phyloP scores from a whole-genome alignment of 805 yeast genomes.

The Saccharomycopsis lassenensis region DNA sequence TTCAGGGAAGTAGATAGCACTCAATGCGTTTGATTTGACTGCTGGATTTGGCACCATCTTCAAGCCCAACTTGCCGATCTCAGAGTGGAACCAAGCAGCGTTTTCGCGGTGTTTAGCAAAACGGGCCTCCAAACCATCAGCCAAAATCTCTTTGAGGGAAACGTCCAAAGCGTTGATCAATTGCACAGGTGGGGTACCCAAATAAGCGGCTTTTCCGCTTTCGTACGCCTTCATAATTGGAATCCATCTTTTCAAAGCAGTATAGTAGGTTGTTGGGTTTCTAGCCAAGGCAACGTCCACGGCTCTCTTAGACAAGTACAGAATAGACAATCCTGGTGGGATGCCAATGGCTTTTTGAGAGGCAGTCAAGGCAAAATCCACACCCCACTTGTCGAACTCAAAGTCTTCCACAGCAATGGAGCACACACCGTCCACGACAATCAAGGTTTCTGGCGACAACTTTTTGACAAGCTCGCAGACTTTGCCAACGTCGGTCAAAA shows the following conservation, averaged over 20 bases:
- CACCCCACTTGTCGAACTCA: slow-evolving; percentile 79
- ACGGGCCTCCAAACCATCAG: slow-evolving; percentile 44
- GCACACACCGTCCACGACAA: slow-evolving; percentile 91
- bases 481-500: slow-evolving; percentile 57
- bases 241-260: slow-evolving; percentile 72
- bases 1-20: slow-evolving; percentile 78
- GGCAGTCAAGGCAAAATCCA: slow-evolving; percentile 82
- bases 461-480: slow-evolving; percentile 51
- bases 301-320: slow-evolving; percentile 68
- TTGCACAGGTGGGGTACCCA: slow-evolving; percentile 96
- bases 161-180: slow-evolving; percentile 69
- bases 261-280: slow-evolving; percentile 38
- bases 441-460: slow-evolving; percentile 67
- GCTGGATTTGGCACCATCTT: slow-evolving; percentile 51
- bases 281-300: slow-evolving; percentile 44
- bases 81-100: slow-evolving; percentile 55
- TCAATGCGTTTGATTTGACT: slow-evolving; percentile 77
- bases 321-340: slow-evolving; percentile 83
- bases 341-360: slow-evolving; percentile 94
- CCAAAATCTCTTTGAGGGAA: slow-evolving; percentile 62
- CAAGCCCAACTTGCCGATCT: slow-evolving; percentile 46
- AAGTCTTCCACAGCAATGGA: slow-evolving; percentile 83
- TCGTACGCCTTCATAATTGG: slow-evolving; percentile 87
- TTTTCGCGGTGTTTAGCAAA: slow-evolving; percentile 51
- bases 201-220: slow-evolving; percentile 66